phyloP scores from a whole-genome alignment of 257 asterid genomes.

The Solanum tarapatanum region DNA sequence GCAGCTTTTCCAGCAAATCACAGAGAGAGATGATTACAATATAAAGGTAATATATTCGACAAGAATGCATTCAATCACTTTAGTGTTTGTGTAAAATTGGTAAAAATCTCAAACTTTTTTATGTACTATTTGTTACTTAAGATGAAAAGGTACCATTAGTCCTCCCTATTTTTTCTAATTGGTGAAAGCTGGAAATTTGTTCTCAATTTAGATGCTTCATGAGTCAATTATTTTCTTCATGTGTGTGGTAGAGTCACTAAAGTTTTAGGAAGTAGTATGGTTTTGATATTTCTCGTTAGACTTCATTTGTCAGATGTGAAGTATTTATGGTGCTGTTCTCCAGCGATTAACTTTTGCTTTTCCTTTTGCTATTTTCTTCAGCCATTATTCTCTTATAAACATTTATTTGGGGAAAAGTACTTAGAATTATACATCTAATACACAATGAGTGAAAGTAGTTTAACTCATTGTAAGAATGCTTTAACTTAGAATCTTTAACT shows the following conservation, averaged over 20 bases:
- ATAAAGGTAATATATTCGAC: constrained; percentile 45
- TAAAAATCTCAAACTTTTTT: background rate
- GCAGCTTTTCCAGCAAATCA: constrained; percentile 87
- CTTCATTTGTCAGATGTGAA: background rate
- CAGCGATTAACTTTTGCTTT: background rate
- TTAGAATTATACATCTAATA: background rate
- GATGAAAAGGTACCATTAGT: background rate
- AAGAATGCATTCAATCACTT: background rate
- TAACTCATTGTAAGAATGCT: background rate
- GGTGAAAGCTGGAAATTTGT: background rate
- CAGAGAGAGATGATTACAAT: constrained; percentile 94
- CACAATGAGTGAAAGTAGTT: background rate
- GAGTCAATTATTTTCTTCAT: background rate
- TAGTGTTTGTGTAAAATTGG: background rate
- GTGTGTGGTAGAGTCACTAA: background rate
- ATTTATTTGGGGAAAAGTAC: background rate
- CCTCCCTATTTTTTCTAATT: background rate
- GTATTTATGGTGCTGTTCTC: background rate
- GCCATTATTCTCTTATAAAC: background rate
- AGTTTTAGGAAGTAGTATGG: background rate
- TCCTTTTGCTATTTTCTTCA: background rate
- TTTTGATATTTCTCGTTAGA: background rate
- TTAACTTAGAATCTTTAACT: background rate
- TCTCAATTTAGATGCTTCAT: background rate
- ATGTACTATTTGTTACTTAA: background rate